A percentile compares a stretch with the other conserved stretches of the same genome.
These are phyloP conservation scores for Exophiala sp. DNA, from an alignment of 2,329 filamentous ascomycete species.

Conservation along the genomic window DNA sequence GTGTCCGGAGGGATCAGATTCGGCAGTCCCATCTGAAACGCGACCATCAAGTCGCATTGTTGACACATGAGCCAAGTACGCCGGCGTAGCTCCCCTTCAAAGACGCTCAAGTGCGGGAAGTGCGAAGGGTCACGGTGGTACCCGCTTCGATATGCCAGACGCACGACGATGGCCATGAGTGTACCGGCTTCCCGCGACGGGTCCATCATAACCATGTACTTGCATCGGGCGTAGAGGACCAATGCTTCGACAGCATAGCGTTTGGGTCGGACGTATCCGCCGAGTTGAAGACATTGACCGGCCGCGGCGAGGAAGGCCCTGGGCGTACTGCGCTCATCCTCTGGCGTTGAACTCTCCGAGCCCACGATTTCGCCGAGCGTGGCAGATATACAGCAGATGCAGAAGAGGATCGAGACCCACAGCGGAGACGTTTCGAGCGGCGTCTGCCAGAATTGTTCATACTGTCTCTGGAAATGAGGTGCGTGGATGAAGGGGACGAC, in stretches of 20 bases:
- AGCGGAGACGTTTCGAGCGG: constrained; percentile 44
- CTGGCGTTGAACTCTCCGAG: constrained; percentile 37
- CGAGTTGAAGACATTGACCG: constrained; percentile 51
- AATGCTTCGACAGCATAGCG: constrained; percentile 28
- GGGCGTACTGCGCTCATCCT: constrained; percentile 41
- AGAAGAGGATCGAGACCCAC: constrained; percentile 50
- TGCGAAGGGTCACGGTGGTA: constrained; percentile 52
- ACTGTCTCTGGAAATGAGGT: constrained; percentile 34
- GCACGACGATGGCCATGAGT: constrained; percentile 50
- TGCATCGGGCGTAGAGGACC: constrained; percentile 45
- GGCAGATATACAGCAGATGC: constrained; percentile 41
- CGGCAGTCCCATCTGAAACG: constrained; percentile 61
- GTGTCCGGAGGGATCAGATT: constrained; percentile 56
- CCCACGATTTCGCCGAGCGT: constrained; percentile 15
- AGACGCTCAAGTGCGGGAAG: constrained; percentile 49
- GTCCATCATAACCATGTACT: constrained; percentile 49
- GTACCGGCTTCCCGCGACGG: constrained; percentile 51
- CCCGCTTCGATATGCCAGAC: constrained; percentile 58
- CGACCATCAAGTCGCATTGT: constrained; percentile 56
- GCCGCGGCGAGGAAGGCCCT: constrained; percentile 31
- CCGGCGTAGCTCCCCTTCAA: constrained; percentile 51
- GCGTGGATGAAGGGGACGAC: constrained; percentile 25
- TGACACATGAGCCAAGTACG: constrained; percentile 38
- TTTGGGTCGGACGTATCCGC: constrained; percentile 33
- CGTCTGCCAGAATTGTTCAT: constrained; percentile 49